Percentiles rank a stretch among this genome's conserved stretches.
phyloP scores from a whole-genome alignment of 176 grass and related monocot genomes.

The Oryza officinalis region DNA sequence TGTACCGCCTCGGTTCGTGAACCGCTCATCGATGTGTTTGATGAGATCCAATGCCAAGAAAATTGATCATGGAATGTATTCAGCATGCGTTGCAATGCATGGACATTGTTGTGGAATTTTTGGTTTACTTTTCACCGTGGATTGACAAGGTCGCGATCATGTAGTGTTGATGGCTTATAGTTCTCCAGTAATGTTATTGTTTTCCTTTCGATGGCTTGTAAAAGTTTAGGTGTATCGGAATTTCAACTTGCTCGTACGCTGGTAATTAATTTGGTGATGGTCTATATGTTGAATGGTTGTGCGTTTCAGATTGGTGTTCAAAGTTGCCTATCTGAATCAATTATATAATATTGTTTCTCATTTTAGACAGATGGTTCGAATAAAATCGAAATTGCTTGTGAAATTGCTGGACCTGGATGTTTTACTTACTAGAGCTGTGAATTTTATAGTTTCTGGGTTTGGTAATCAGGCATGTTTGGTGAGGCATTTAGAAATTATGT shows the following conservation, averaged over 20 bases:
- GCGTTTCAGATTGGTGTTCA: slow-evolving; percentile 26
- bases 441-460: background rate
- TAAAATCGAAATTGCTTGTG: background rate
- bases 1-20: slow-evolving; percentile 63
- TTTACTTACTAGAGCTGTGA: background rate
- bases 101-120: slow-evolving; percentile 54
- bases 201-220: slow-evolving; percentile 42
- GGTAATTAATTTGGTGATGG: slow-evolving; percentile 28
- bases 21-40: background rate
- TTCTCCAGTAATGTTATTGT: slow-evolving; percentile 46
- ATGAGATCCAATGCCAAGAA: background rate
- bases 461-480: background rate
- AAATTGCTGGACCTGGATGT: background rate
- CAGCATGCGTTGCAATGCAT: slow-evolving; percentile 34
- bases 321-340: slow-evolving; percentile 23
- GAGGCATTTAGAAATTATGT: background rate
- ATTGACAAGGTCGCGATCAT: slow-evolving; percentile 20
- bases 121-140: slow-evolving; percentile 5
- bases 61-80: background rate
- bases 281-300: slow-evolving; percentile 35
- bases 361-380: background rate
- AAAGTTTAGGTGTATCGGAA: slow-evolving; percentile 31
- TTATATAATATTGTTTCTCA: background rate
- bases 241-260: background rate
- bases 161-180: slow-evolving; percentile 50